Evolutionary conservation across 1,284 basidiomycete species (phyloP).

Genomic region (Malassezia arunalokei): DNA sequence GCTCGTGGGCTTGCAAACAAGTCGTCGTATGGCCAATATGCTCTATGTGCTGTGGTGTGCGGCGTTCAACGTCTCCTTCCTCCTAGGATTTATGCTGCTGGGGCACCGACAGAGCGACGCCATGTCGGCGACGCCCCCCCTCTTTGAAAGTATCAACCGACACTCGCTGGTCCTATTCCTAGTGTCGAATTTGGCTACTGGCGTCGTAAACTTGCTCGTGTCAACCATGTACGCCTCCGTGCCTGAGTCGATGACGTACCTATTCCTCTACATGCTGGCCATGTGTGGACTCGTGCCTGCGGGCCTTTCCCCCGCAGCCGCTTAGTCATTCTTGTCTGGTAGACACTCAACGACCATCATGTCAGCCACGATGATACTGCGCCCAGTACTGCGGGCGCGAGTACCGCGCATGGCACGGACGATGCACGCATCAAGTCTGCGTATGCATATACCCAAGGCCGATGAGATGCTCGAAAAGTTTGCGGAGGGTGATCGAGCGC

Average conservation of each 20-base stretch:
- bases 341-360: not conserved
- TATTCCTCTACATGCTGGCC: conserved; percentile 53
- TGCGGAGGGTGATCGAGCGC: not conserved
- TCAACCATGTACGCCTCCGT: conserved; percentile 67
- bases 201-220: conserved; percentile 67
- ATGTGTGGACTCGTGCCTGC: not conserved
- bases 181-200: conserved; percentile 72
- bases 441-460: not conserved
- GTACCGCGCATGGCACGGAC: not conserved
- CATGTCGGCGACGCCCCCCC: conserved; percentile 12
- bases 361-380: not conserved
- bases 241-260: conserved; percentile 55
- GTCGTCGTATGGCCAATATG: conserved; percentile 53
- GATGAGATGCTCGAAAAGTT: conserved; percentile 2
- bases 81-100: conserved; percentile 66
- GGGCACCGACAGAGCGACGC: conserved; percentile 28
- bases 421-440: not conserved
- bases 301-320: not conserved
- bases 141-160: conserved; percentile 69
- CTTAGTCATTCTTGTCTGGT: not conserved
- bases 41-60: conserved; percentile 79
- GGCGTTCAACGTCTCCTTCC: conserved; percentile 76
- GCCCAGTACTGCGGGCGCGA: not conserved
- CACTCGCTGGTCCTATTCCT: conserved; percentile 73
- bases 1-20: conserved; percentile 46